Percentiles rank a stretch among this genome's conserved stretches.
These are phyloP conservation scores for Pythium utonaiense DNA, from an alignment of 352 stramenopile species.

Conservation along the genomic window DNA sequence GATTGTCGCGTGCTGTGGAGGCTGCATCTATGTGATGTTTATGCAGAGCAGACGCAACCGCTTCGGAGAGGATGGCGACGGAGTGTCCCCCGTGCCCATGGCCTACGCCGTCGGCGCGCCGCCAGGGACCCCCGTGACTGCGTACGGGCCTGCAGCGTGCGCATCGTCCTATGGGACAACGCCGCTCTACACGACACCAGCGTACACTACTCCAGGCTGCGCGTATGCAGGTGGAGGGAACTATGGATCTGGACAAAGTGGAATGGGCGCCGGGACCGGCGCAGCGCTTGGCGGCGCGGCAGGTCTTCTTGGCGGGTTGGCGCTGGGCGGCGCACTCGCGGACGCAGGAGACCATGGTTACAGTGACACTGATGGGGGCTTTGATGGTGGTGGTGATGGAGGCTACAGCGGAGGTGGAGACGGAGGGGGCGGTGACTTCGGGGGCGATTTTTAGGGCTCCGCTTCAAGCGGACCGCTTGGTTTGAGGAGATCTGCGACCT, in stretches of 20 bases:
- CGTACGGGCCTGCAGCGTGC: not conserved
- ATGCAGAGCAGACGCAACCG: not conserved
- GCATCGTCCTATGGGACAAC: conserved; percentile 1
- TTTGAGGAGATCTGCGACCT: conserved; percentile 13
- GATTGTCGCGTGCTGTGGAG: conserved; percentile 8
- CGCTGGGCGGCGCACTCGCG: conserved; percentile 36
- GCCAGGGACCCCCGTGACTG: not conserved
- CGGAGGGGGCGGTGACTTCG: conserved; percentile 28
- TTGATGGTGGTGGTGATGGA: conserved; percentile 5
- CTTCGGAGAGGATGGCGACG: not conserved
- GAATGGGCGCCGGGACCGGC: conserved; percentile 45
- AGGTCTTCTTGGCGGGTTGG: conserved; percentile 41
- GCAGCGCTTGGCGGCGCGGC: conserved; percentile 43
- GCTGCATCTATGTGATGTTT: conserved; percentile 19
- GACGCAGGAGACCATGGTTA: conserved; percentile 21
- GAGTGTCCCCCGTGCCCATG: conserved; percentile 9
- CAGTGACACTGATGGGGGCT: not conserved
- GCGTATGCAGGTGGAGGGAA: conserved; percentile 16
- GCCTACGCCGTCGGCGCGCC: conserved; percentile 12
- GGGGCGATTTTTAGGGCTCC: conserved; percentile 38
- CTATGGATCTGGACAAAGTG: conserved; percentile 21
- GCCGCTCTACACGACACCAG: conserved; percentile 7
- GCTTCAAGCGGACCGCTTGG: no score
- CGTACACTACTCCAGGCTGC: conserved; percentile 14
- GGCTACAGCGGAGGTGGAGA: conserved; percentile 19